A percentile compares a stretch with the other conserved stretches of the same genome.
phyloP scores from a whole-genome alignment of 73 alveolate species.

The Stentor roeselii region DNA sequence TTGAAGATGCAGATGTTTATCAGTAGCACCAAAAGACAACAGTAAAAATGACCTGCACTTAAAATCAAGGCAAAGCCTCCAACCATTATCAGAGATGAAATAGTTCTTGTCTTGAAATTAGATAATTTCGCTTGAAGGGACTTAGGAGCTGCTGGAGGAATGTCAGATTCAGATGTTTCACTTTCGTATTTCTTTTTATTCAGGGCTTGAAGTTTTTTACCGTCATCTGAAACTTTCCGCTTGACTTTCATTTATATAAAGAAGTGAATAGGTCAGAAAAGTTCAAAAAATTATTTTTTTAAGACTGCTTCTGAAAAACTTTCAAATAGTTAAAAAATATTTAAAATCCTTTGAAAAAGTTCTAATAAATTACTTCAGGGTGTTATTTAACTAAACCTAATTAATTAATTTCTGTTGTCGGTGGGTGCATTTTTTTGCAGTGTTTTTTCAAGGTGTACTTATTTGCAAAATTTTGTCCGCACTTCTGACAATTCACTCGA shows the following conservation, averaged over 20 bases:
- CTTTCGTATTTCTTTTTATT: slow-evolving; percentile 21
- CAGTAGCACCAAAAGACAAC: slow-evolving; percentile 60
- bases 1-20: slow-evolving; percentile 65
- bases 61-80: slow-evolving; percentile 63
- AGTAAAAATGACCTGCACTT: slow-evolving; percentile 86
- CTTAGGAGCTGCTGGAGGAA: neutral
- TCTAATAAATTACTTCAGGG: too few species aligned
- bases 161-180: slow-evolving; percentile 22
- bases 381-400: too few species aligned
- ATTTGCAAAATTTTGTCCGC: neutral
- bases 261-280: too few species aligned
- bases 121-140: neutral
- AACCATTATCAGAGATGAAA: slow-evolving; percentile 74
- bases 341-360: too few species aligned
- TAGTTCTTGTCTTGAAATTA: slow-evolving; percentile 58
- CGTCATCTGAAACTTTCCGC: too few species aligned
- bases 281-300: too few species aligned
- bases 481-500: neutral
- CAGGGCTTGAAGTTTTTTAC: too few species aligned
- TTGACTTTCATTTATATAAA: too few species aligned
- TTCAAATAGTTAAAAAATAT: too few species aligned
- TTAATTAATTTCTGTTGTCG: too few species aligned
- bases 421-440: neutral
- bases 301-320: too few species aligned
- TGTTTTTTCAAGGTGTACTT: neutral